Conservation (phyloP, 169 alveolate species). For the Perkinsus olseni region DNA sequence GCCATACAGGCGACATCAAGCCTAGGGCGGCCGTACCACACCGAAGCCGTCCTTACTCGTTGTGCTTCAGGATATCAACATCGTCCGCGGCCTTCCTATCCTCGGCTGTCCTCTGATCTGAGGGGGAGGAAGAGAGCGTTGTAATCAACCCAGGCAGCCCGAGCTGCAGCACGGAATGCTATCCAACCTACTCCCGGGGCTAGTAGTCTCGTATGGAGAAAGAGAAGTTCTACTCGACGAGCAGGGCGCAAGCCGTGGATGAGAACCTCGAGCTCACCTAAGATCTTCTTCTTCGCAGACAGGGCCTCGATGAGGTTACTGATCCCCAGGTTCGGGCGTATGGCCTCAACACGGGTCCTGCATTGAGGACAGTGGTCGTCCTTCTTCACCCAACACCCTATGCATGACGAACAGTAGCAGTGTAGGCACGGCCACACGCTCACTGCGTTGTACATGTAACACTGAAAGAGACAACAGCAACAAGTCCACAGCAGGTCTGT, state of each 20-base stretch:
- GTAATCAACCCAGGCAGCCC: no score
- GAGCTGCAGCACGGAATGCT: no score
- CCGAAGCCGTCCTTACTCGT: not conserved
- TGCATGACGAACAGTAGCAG: not conserved
- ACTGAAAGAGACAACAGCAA: not conserved
- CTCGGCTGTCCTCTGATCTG: not conserved
- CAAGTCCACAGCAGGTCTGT: not conserved
- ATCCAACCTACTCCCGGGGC: no score
- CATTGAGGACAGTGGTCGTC: not conserved
- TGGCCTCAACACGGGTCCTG: not conserved
- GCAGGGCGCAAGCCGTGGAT: not conserved
- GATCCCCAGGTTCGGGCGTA: not conserved
- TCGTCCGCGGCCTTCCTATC: not conserved
- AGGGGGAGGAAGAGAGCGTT: not conserved
- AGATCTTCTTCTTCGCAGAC: not conserved
- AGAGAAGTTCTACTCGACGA: not conserved
- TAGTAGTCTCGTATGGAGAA: no score
- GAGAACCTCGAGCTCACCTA: no score
- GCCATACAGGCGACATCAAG: no score
- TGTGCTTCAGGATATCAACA: not conserved
- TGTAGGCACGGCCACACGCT: not conserved
- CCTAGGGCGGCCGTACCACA: no score
- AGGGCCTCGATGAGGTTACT: not conserved
- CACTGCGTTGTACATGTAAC: not conserved
- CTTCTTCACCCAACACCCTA: not conserved